A percentile compares a stretch with the other conserved stretches of the same genome.
Conservation (phyloP, 768 basidiomycete genomes). For the Trametes cubensis region DNA sequence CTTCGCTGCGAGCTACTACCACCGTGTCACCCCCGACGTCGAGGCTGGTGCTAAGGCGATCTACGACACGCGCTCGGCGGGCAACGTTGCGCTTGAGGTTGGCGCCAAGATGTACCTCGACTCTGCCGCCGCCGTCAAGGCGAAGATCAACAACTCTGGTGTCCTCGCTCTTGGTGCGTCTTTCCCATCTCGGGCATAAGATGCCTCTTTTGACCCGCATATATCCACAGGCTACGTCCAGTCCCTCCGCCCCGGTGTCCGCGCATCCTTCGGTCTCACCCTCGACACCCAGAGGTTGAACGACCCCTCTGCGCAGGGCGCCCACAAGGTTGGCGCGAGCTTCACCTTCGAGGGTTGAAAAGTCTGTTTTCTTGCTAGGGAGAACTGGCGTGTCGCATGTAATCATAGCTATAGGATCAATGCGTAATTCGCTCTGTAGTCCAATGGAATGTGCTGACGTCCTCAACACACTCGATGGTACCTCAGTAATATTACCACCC, state of each 20-base stretch:
- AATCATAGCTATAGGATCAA: conserved; percentile 23
- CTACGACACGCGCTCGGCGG: conserved; percentile 92
- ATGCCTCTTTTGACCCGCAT: neutral
- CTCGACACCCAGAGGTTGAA: conserved; percentile 93
- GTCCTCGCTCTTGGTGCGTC: conserved; percentile 77
- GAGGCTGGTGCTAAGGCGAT: conserved; percentile 96
- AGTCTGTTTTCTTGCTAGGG: conserved; percentile 1
- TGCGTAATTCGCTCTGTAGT: conserved; percentile 24
- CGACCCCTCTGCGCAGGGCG: conserved; percentile 58
- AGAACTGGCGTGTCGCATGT: conserved; percentile 15
- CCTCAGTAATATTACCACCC: too few relatives aligned
- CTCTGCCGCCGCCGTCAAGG: conserved; percentile 90
- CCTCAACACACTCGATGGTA: neutral
- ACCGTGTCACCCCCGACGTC: conserved; percentile 88
- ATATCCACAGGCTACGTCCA: conserved; percentile 77
- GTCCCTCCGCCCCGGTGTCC: conserved; percentile 89
- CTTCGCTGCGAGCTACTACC: conserved; percentile 97
- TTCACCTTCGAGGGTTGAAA: conserved; percentile 65
- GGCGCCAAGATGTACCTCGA: conserved; percentile 94
- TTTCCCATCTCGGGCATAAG: neutral
- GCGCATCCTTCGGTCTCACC: conserved; percentile 90
- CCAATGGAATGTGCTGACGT: conserved; percentile 9
- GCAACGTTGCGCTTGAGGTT: conserved; percentile 84
- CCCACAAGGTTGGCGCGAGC: conserved; percentile 82
- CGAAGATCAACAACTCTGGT: conserved; percentile 98